A percentile compares a stretch with the other conserved stretches of the same genome.
Conservation (phyloP, 2,329 filamentous ascomycete species). For the Shiraia bambusicola region DNA sequence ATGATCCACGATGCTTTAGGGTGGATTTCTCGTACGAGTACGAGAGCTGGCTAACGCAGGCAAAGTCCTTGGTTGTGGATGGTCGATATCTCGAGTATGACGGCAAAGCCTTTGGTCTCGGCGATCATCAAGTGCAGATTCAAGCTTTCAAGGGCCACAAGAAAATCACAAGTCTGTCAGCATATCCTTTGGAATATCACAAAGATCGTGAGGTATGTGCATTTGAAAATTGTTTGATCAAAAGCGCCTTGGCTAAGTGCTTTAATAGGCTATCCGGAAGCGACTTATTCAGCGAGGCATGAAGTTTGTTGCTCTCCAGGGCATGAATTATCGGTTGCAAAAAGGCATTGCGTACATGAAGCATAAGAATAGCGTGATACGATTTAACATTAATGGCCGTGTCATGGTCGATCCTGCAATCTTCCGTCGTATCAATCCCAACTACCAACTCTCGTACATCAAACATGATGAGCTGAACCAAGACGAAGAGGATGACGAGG, state of each 20-base stretch:
- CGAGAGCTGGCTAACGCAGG: slow-evolving; percentile 63
- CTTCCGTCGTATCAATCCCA: slow-evolving; percentile 81
- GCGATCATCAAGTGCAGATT: slow-evolving; percentile 69
- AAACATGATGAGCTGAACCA: slow-evolving; percentile 68
- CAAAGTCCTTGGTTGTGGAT: slow-evolving; percentile 75
- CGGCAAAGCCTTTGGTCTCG: slow-evolving; percentile 80
- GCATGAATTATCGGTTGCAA: slow-evolving; percentile 80
- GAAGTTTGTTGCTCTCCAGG: slow-evolving; percentile 78
- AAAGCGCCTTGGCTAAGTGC: slow-evolving; percentile 1
- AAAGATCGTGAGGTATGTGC: slow-evolving; percentile 59
- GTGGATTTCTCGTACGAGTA: slow-evolving; percentile 75
- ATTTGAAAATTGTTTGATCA: background rate
- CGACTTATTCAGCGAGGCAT: slow-evolving; percentile 78
- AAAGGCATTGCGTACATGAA: slow-evolving; percentile 85
- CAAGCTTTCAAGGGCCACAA: slow-evolving; percentile 75
- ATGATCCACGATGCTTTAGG: slow-evolving; percentile 80
- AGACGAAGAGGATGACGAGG: slow-evolving; percentile 53
- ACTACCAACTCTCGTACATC: slow-evolving; percentile 76
- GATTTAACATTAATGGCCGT: slow-evolving; percentile 82
- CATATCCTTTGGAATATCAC: slow-evolving; percentile 80
- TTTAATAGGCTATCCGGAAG: slow-evolving; percentile 54
- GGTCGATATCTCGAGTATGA: slow-evolving; percentile 84
- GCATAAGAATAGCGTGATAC: slow-evolving; percentile 71
- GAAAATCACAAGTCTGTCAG: slow-evolving; percentile 76
- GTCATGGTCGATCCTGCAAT: slow-evolving; percentile 85